These are phyloP conservation scores for Eruca vesicaria DNA, from an alignment of 441 rosid species.

Conservation along the genomic window DNA sequence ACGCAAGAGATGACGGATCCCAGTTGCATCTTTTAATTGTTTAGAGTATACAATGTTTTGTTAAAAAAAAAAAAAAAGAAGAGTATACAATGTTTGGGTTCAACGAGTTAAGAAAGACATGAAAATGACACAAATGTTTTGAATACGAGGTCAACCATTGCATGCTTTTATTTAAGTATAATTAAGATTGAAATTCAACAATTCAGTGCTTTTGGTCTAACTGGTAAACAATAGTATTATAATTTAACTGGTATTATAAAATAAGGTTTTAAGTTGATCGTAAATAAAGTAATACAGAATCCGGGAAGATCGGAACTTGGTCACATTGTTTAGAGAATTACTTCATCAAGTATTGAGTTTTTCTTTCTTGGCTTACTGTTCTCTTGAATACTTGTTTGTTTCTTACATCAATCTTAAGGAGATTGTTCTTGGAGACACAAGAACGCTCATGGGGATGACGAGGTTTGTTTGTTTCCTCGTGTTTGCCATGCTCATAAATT, in stretches of 20 bases:
- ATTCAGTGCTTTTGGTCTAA: not conserved
- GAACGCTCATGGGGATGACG: not conserved
- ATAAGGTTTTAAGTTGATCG: not conserved
- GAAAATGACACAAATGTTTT: not conserved
- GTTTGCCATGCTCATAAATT: not conserved
- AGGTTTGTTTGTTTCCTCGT: not conserved
- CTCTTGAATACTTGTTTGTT: no score
- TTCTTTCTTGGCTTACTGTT: no score
- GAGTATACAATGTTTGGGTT: not conserved
- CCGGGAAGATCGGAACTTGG: not conserved
- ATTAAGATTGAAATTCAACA: not conserved
- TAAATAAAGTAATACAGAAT: not conserved
- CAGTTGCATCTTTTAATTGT: not conserved
- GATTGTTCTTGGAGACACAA: not conserved
- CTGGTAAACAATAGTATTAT: not conserved
- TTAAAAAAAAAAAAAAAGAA: no score
- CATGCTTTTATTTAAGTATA: not conserved
- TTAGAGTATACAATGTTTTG: not conserved
- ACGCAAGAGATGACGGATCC: not conserved
- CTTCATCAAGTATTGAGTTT: not conserved
- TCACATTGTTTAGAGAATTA: not conserved
- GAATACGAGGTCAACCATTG: not conserved
- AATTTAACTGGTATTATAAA: not conserved
- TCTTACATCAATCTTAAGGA: conserved; percentile 1
- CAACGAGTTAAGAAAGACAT: not conserved